Base-by-base conservation (phyloP, 23 red algal species). In the Gracilaria caudata region DNA sequence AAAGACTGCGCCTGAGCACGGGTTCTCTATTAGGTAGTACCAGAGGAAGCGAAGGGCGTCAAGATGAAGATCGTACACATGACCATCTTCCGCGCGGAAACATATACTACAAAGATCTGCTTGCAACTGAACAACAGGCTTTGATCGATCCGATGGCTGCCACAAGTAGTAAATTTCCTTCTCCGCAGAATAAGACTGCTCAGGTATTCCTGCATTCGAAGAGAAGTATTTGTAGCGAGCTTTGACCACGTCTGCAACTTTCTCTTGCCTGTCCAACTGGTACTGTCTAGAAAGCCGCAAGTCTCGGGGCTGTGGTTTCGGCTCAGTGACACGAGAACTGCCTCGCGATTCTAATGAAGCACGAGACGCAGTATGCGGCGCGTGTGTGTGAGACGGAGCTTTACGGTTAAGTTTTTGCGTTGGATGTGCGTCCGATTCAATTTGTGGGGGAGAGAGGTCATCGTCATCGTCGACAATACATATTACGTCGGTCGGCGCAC, bases 1-100 rank as follows among this genome's bases (percentile, higher is more conserved):
- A 24, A 89, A 89, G 33, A 89, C 74, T 43, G 85, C 71, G 25
- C 85, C 85, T n/a, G 85, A 68, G 47, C 85, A 89, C 10, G 68
- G 68, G 41, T 89, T 72, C n/a, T 64, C 72, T 16, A 89, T 51
- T 5, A 89, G 16, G 77, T 77, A 79, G 30, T 61, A 73, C 85
- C 85, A 89, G 3, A 89, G 51, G 60, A 78, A 89, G 25, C 85
- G 68, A 49, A 89, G 35, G 3, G 61, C 72, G 16, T 89, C 74
- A 43, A 89, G 61, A 47, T 89, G 85, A 61, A 89, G 9, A 37
- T 43, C 39, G 19, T 43, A 54, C 56, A 60, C 43, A 7, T 46
- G n/a, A 29, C n/a, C 37, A 49, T 75, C 70, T 14, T 38, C 70
- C 14, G 11, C 23, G 40, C 70, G 70, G 24, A 75, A 49, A 75